Evolutionary conservation across 495 filamentous ascomycete genomes (phyloP), one percentile per base, ranked within the genome.

Genomic region (Penicillium odoratum): DNA sequence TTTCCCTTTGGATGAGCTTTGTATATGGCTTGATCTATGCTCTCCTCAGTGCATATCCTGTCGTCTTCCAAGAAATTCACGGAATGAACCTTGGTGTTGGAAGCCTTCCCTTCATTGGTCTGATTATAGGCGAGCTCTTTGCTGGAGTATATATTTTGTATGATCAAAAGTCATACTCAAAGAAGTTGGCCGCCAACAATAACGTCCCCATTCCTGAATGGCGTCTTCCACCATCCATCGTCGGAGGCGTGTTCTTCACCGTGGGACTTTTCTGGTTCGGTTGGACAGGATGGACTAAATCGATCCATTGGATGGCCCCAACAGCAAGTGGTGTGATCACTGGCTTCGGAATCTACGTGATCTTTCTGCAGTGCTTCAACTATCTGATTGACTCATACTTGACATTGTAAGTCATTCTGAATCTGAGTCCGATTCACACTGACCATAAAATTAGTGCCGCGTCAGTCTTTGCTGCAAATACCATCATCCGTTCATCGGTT

Each of bases 401-500:
- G 66, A 91, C 91, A 81, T 93, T 92, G 81, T 88, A 76, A 73
- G 84, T 81, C 7, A 28, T 25, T 13, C 29, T 46, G 3, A 46
- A 9, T 28, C 36, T 25, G 16, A 10, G 11, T 28, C 30, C 16
- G 13, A 44, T 26, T 55, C 13, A 15, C 4, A 31, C 50, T 59
- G 42, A 64, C 53, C 10, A 11, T 15, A 5, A 44, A 10, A 40
- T 34, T 59, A 85, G 80, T 63, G 91, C 91, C n/a, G 90, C 92
- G 29, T 93, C 90, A n/a, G 92, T 91, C 21, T 91, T 95, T 56
- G 92, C 92, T 26, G 91, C 85, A 42, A 96, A 95, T 71, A 94
- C 91, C 0, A 91, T 96, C 74, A 77, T 94, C 4, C 88, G 91
- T 15, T 92, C 88, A 9, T 74, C 91, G 3, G 86, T 83, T 45